phyloP scores from a whole-genome alignment of 1,139 yeast genomes.

The Lizanozyma gosingica region DNA sequence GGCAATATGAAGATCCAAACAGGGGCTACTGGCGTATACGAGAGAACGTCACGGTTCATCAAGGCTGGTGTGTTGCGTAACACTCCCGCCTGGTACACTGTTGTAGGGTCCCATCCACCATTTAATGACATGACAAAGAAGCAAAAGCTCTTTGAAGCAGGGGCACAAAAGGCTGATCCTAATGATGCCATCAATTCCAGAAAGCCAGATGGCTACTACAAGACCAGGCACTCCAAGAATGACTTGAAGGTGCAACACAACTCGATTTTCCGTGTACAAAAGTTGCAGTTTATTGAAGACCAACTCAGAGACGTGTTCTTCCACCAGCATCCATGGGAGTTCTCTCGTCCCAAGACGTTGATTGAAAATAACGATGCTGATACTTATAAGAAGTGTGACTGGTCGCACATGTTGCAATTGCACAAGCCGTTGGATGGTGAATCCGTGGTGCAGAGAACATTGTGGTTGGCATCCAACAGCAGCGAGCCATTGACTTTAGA shows the following conservation, averaged over 20 bases:
- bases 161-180: constrained; percentile 7
- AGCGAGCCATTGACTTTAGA: constrained; percentile 31
- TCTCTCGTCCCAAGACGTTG: constrained; percentile 83
- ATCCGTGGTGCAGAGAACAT: constrained; percentile 83
- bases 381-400: constrained; percentile 45
- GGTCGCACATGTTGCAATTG: constrained; percentile 71
- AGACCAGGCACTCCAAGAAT: constrained; percentile 40
- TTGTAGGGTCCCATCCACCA: constrained; percentile 77
- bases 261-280: constrained; percentile 46
- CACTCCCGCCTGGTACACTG: constrained; percentile 84
- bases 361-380: constrained; percentile 66
- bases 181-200: constrained; percentile 6
- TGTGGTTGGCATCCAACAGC: constrained; percentile 50
- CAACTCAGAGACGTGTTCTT: constrained; percentile 72
- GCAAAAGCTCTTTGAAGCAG: constrained; percentile 4
- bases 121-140: constrained; percentile 46
- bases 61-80: constrained; percentile 53
- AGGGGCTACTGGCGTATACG: constrained; percentile 62
- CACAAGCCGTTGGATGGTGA: constrained; percentile 82
- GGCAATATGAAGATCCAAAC: constrained; percentile 55
- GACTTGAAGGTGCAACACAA: constrained; percentile 14
- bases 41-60: constrained; percentile 66
- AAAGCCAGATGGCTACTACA: constrained; percentile 16
- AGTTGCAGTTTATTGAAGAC: constrained; percentile 71
- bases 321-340: constrained; percentile 97